Conservation (phyloP, 202 grass and related monocot species). For the Digitaria exilis region DNA sequence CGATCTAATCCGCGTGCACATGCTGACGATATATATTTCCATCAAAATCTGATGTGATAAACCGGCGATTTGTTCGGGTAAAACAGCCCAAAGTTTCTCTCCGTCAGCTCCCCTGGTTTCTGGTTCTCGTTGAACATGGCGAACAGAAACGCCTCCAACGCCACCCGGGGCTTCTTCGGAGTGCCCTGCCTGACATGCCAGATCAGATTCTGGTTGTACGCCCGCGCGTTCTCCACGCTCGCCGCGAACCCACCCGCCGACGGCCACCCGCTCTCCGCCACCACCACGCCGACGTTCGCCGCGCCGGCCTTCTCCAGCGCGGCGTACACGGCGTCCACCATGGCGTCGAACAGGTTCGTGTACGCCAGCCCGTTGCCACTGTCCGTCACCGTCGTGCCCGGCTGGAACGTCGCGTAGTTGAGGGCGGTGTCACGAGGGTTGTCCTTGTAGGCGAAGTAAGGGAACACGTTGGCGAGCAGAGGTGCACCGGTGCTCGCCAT, state of each 20-base stretch:
- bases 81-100: slow-evolving; percentile 55
- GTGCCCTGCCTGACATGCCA: slow-evolving; percentile 45
- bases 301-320: slow-evolving; percentile 55
- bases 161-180: slow-evolving; percentile 27
- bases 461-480: slow-evolving; percentile 68
- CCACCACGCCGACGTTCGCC: slow-evolving; percentile 26
- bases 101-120: slow-evolving; percentile 33
- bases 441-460: slow-evolving; percentile 53
- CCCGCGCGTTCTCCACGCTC: slow-evolving; percentile 46
- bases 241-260: slow-evolving; percentile 47
- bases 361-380: slow-evolving; percentile 23
- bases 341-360: slow-evolving; percentile 63
- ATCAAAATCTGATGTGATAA: slow-evolving; percentile 20
- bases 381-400: slow-evolving; percentile 44
- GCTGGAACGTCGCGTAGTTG: too few species aligned
- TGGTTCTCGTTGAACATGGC: slow-evolving; percentile 73
- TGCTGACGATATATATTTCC: not conserved
- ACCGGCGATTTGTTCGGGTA: slow-evolving; percentile 39
- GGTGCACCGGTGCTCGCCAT: slow-evolving; percentile 30
- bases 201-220: slow-evolving; percentile 53
- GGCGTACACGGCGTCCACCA: slow-evolving; percentile 47
- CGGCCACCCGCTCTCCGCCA: slow-evolving; percentile 68
- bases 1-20: not conserved
- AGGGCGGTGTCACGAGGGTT: slow-evolving; percentile 8
- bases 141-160: slow-evolving; percentile 57